phyloP scores from a whole-genome alignment of 495 filamentous ascomycete genomes.

The Aspergillus cavernicola region DNA sequence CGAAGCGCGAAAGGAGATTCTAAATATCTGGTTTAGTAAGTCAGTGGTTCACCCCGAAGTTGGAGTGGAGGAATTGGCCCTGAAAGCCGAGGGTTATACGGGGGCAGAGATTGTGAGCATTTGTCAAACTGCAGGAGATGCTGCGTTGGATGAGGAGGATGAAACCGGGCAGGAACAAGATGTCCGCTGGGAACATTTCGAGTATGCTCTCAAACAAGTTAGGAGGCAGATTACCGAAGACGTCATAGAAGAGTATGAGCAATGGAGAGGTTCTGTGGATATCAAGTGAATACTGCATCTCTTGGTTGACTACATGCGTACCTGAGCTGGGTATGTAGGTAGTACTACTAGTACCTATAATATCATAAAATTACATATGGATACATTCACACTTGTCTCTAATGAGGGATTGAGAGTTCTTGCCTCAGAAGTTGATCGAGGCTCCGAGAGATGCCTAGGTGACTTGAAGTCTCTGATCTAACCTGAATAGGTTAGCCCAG shows the following conservation, averaged over 20 bases:
- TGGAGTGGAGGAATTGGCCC: conserved; percentile 61
- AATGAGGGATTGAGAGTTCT: too few species aligned
- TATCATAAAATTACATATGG: too few species aligned
- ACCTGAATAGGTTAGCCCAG: background rate
- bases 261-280: conserved; percentile 49
- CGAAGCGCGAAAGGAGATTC: conserved; percentile 72
- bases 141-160: conserved; percentile 54
- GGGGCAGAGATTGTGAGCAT: conserved; percentile 86
- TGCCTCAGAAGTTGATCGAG: too few species aligned
- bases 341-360: too few species aligned
- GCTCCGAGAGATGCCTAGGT: too few species aligned
- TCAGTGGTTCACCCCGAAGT: conserved; percentile 63
- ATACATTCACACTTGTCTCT: too few species aligned
- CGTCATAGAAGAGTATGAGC: conserved; percentile 63
- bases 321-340: too few species aligned
- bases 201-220: conserved; percentile 56
- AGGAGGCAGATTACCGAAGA: conserved; percentile 65
- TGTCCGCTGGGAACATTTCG: conserved; percentile 61
- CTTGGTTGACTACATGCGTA: background rate
- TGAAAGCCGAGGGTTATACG: conserved; percentile 73
- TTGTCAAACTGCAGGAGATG: conserved; percentile 63
- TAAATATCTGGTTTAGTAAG: conserved; percentile 59
- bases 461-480: background rate
- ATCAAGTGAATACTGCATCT: conserved; percentile 17
- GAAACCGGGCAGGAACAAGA: conserved; percentile 41